Conservation (phyloP, 805 yeast genomes). For the Teunomyces gatunensis region DNA sequence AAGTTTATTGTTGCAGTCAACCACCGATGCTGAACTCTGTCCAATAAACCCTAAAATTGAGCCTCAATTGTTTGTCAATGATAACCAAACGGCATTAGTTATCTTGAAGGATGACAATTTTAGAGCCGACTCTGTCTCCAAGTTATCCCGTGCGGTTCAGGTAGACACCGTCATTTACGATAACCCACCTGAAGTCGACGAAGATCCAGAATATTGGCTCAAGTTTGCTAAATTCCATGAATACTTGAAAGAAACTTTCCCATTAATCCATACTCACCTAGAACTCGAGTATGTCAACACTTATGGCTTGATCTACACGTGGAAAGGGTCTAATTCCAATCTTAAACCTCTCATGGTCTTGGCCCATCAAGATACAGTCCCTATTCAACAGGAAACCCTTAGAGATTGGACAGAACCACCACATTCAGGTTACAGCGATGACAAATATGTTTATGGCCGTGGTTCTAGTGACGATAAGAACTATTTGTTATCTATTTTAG, state of each 20-base stretch:
- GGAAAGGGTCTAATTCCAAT: conserved; percentile 50
- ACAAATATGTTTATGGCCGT: conserved; percentile 69
- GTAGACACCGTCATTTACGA: conserved; percentile 67
- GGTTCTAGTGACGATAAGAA: conserved; percentile 79
- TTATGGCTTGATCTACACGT: conserved; percentile 62
- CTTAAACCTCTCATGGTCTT: conserved; percentile 70
- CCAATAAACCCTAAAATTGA: conserved; percentile 9
- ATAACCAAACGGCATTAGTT: conserved; percentile 30
- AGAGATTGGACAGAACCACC: conserved; percentile 67
- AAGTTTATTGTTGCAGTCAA: neutral
- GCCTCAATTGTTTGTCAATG: conserved; percentile 26
- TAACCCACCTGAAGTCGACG: conserved; percentile 45
- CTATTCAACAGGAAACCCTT: conserved; percentile 58
- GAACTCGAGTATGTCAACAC: conserved; percentile 58
- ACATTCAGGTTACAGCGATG: conserved; percentile 58
- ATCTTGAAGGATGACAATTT: conserved; percentile 27
- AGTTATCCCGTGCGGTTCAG: conserved; percentile 56
- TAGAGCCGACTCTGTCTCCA: conserved; percentile 35
- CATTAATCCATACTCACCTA: conserved; percentile 46
- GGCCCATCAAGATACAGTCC: conserved; percentile 83
- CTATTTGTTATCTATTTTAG: conserved; percentile 61
- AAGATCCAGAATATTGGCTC: conserved; percentile 50
- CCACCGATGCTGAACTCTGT: neutral
- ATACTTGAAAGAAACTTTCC: conserved; percentile 56
- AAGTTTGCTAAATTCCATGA: conserved; percentile 44